A percentile compares a stretch with the other conserved stretches of the same genome.
Conservation (phyloP, 1,139 yeast genomes). For the Hansenula lynferdii region DNA sequence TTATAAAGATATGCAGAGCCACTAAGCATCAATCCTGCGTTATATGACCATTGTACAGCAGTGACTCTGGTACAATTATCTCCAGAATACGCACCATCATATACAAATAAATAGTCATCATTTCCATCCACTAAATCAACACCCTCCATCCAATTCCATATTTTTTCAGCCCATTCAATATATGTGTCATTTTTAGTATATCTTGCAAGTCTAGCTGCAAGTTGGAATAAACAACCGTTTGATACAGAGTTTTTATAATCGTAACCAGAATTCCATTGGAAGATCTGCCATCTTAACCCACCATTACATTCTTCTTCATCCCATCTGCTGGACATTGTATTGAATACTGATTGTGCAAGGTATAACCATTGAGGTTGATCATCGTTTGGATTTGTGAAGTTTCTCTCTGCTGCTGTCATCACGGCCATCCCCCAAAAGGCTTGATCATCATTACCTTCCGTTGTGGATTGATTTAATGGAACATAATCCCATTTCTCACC, state of each 20-base stretch:
- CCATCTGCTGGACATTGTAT: slow-evolving; percentile 88
- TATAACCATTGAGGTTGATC: slow-evolving; percentile 64
- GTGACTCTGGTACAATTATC: slow-evolving; percentile 58
- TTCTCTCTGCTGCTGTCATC: slow-evolving; percentile 85
- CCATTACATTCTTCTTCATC: slow-evolving; percentile 69
- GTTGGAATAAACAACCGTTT: slow-evolving; percentile 81
- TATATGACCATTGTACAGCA: slow-evolving; percentile 75
- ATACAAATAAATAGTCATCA: slow-evolving; percentile 39
- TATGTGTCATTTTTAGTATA: slow-evolving; percentile 70
- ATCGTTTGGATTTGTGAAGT: slow-evolving; percentile 66
- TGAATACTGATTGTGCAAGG: slow-evolving; percentile 73
- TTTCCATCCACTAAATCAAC: slow-evolving; percentile 50
- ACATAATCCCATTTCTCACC: slow-evolving; percentile 74
- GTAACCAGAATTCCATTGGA: slow-evolving; percentile 89
- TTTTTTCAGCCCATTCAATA: slow-evolving; percentile 69
- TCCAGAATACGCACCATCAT: slow-evolving; percentile 70
- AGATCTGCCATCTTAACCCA: slow-evolving; percentile 94
- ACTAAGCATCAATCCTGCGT: slow-evolving; percentile 69
- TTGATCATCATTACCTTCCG: slow-evolving; percentile 96
- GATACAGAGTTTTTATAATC: slow-evolving; percentile 87
- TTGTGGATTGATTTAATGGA: slow-evolving; percentile 84
- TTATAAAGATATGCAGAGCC: slow-evolving; percentile 83
- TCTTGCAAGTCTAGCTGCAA: slow-evolving; percentile 82
- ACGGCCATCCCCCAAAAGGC: slow-evolving; percentile 94
- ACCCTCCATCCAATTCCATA: slow-evolving; percentile 77